Evolutionary conservation across 2,329 filamentous ascomycete species (phyloP), one percentile per base, ranked within the genome.

Genomic region (Aurifilum marmelostoma): DNA sequence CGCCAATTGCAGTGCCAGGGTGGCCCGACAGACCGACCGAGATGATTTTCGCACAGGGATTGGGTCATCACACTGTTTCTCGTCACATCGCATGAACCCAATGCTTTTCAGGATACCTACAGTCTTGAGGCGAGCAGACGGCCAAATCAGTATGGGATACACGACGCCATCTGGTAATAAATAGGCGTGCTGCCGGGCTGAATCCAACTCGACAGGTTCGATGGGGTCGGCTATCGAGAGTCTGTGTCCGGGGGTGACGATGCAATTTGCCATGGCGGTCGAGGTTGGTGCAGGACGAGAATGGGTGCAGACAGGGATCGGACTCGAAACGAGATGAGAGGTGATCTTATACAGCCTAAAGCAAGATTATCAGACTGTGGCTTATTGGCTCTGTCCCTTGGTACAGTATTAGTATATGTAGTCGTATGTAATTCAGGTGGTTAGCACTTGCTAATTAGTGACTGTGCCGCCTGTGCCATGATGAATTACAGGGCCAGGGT

Each of bases 111-210:
- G n/a, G n/a, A n/a, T n/a, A n/a, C 41, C 27, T 39, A n/a, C 34
- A 67, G 47, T 16, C 11, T 16, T 41, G 18, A 21, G 16, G 41
- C 41, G 60, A 60, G 47, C 24, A 41, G 52, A 24, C 39, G n/a
- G n/a, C n/a, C 66, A 68, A 63, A 24, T 24, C n/a, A 62, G 47
- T 21, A 43, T 47, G 67, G 24, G 39, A 56, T 52, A 63, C 18
- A n/a, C 47, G 41, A 43, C 50, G 39, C 63, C 62, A 27, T 43
- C 21, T 50, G 47, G 32, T 41, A 32, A 6, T 29, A 2, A 4
- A 63, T 32, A 21, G 14, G 54, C 58, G 69, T 62, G 66, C 66
- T 63, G 66, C 66, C 68, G 62, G n/a, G 61, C 66, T 63, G 66
- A 59, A 6, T 39, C 2, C 37, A 39, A 39, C 37, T 12, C 37